A percentile compares a stretch with the other conserved stretches of the same genome.
Conservation (phyloP, 2,329 filamentous ascomycete genomes). For the Neofusicoccum ribis region DNA sequence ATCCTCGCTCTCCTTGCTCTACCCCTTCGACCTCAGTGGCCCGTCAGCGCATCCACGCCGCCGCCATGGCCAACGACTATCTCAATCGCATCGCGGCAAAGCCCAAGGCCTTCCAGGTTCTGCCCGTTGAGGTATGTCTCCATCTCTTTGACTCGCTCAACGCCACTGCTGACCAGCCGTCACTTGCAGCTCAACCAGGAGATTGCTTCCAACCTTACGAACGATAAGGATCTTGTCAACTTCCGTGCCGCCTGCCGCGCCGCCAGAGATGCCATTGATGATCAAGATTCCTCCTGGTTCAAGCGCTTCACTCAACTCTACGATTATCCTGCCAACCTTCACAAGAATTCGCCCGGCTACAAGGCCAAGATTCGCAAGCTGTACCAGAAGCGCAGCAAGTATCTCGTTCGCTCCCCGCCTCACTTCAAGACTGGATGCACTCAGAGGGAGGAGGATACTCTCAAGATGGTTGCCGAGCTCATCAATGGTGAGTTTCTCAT, state of each 20-base stretch:
- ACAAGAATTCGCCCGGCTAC: constrained; percentile 20
- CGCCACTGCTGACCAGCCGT: neutral
- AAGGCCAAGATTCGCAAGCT: constrained; percentile 35
- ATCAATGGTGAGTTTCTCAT: constrained; percentile 43
- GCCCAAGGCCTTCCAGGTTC: constrained; percentile 11
- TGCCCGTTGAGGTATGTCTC: constrained; percentile 34
- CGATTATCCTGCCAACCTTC: constrained; percentile 31
- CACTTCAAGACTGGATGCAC: constrained; percentile 29
- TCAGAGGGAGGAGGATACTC: constrained; percentile 32
- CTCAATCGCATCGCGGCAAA: neutral
- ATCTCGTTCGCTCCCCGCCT: constrained; percentile 22
- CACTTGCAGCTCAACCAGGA: constrained; percentile 40
- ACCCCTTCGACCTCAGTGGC: neutral
- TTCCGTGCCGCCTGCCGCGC: constrained; percentile 44
- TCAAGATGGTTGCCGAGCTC: constrained; percentile 43
- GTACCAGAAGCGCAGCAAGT: constrained; percentile 33
- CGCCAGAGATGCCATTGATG: constrained; percentile 43
- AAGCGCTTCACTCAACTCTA: constrained; percentile 44
- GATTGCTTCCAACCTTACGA: constrained; percentile 39
- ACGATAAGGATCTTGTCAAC: constrained; percentile 46
- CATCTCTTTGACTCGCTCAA: neutral
- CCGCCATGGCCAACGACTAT: neutral
- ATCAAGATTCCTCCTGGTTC: constrained; percentile 50
- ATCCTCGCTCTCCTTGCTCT: neutral
- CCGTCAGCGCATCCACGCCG: neutral